Evolutionary conservation across 345 rosid genomes (phyloP).

Genomic region (Eutrema yunnanense): DNA sequence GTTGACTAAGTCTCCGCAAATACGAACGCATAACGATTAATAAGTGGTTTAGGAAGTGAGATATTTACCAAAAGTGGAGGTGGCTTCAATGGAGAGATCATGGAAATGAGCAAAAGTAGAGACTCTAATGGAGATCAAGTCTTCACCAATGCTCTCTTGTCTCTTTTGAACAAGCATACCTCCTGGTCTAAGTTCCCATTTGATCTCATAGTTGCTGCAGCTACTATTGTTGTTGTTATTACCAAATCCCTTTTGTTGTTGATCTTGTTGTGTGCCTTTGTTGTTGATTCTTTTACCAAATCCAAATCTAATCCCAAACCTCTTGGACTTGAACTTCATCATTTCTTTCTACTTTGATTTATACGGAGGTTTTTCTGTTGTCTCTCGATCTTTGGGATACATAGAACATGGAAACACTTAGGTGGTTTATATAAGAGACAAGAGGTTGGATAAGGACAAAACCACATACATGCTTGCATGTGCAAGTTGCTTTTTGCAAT

Average conservation of each 20-base stretch:
- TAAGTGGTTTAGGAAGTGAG: neutral
- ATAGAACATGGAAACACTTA: conserved; percentile 1
- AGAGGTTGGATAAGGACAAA: conserved; percentile 14
- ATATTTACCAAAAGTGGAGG: conserved; percentile 78
- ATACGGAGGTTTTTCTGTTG: neutral
- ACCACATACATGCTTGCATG: conserved; percentile 29
- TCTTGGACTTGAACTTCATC: conserved; percentile 71
- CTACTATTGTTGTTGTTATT: conserved; percentile 13
- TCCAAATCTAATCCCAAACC: conserved; percentile 59
- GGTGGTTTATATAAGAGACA: conserved; percentile 24
- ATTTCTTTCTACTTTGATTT: conserved; percentile 20
- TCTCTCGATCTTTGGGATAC: neutral
- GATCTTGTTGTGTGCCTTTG: conserved; percentile 22
- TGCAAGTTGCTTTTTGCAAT: conserved; percentile 17
- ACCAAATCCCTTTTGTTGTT: conserved; percentile 30
- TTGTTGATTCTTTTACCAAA: conserved; percentile 27
- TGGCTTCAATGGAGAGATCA: conserved; percentile 68
- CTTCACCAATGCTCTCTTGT: conserved; percentile 39
- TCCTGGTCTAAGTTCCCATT: conserved; percentile 89
- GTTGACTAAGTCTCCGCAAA: neutral
- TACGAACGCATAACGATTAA: neutral
- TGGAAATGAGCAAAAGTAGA: conserved; percentile 63
- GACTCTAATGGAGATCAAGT: conserved; percentile 58
- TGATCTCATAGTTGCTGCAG: conserved; percentile 41
- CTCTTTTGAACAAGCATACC: conserved; percentile 95